A percentile compares a stretch with the other conserved stretches of the same genome.
Evolutionary conservation across 2,329 filamentous ascomycete species (phyloP).

Genomic region (Alternaria metachromatica): DNA sequence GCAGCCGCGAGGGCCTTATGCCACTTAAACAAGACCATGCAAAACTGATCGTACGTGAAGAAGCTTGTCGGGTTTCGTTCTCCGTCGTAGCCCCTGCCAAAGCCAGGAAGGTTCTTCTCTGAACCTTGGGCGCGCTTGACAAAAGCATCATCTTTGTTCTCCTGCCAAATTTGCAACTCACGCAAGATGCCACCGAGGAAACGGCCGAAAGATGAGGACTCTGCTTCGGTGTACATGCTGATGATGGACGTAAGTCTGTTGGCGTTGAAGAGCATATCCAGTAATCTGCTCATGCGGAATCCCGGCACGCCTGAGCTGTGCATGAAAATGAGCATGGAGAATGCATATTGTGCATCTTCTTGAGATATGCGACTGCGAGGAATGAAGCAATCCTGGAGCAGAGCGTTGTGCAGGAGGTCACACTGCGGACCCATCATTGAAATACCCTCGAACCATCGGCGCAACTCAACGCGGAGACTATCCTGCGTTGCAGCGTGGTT

Average conservation of each 20-base stretch:
- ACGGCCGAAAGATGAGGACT: constrained; percentile 90
- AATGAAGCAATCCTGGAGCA: constrained; percentile 92
- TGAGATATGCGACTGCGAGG: constrained; percentile 84
- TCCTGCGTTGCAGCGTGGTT: constrained; percentile 59
- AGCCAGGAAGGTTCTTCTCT: constrained; percentile 74
- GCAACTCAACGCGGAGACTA: constrained; percentile 76
- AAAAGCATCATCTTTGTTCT: constrained; percentile 71
- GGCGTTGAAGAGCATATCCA: constrained; percentile 83
- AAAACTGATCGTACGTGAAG: constrained; percentile 85
- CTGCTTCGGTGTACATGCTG: constrained; percentile 86
- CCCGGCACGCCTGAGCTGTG: constrained; percentile 84
- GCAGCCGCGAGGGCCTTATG: constrained; percentile 82
- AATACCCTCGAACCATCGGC: constrained; percentile 75
- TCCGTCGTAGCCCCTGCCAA: constrained; percentile 74
- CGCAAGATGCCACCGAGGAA: constrained; percentile 84
- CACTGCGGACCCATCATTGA: constrained; percentile 65
- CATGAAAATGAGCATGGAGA: constrained; percentile 84
- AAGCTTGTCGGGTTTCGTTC: constrained; percentile 74
- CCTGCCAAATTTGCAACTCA: constrained; percentile 85
- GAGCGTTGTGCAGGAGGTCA: constrained; percentile 68
- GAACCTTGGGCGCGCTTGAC: constrained; percentile 80
- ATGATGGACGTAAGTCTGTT: constrained; percentile 83
- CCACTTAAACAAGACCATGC: constrained; percentile 86
- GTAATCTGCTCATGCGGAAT: constrained; percentile 84
- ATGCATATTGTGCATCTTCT: constrained; percentile 86